A percentile compares a stretch with the other conserved stretches of the same genome.
phyloP scores from a whole-genome alignment of 371 early-diverging fungal genomes.

The Mucor irregularis region DNA sequence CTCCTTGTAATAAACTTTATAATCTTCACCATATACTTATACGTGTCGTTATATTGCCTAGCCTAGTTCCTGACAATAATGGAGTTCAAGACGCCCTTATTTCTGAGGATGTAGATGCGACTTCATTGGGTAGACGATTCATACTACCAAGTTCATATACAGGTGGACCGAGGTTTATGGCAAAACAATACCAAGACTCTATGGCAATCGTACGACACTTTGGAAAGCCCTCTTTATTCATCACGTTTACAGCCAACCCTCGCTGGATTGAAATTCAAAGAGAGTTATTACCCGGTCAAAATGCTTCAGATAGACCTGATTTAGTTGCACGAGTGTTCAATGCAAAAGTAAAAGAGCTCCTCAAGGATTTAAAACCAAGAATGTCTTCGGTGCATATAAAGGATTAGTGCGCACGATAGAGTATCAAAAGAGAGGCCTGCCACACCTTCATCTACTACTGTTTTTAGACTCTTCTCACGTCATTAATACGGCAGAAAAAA shows the following conservation, averaged over 20 bases:
- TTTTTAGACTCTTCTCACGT: too few species aligned
- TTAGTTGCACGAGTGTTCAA: conserved; percentile 26
- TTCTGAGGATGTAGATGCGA: neutral
- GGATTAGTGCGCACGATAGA: neutral
- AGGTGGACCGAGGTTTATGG: neutral
- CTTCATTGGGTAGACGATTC: neutral
- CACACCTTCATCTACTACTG: neutral
- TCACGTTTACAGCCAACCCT: conserved; percentile 7
- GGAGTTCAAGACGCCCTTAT: neutral
- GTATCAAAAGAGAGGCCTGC: conserved; percentile 6
- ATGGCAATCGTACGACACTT: neutral
- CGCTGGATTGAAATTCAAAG: neutral
- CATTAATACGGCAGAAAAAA: too few species aligned
- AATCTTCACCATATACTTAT: too few species aligned
- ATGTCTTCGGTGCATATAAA: conserved; percentile 6
- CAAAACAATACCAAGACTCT: conserved; percentile 1
- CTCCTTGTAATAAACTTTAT: too few species aligned
- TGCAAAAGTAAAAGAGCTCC: conserved; percentile 20
- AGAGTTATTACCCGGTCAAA: conserved; percentile 1
- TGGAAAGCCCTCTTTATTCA: conserved; percentile 33
- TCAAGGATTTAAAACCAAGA: conserved; percentile 24
- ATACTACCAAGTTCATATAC: neutral
- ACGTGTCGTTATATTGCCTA: too few species aligned
- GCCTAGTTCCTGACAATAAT: too few species aligned
- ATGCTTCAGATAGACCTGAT: conserved; percentile 18